Evolutionary conservation across 371 early-diverging fungal genomes (phyloP).

Genomic region (Rhizopus sp.): DNA sequence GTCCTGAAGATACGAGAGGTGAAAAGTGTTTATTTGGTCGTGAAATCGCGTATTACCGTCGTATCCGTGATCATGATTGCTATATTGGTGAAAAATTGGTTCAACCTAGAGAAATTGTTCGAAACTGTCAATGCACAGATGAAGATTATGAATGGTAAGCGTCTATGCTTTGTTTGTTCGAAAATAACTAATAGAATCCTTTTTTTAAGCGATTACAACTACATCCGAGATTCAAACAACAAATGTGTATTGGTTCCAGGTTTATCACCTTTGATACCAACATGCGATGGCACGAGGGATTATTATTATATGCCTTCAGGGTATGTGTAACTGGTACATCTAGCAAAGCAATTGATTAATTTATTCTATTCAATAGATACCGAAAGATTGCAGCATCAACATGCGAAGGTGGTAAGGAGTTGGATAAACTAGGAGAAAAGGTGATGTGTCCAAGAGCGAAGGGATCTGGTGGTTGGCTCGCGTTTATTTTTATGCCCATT

Average conservation of each 20-base stretch:
- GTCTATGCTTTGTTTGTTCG: neutral
- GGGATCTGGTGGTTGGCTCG: constrained; percentile 37
- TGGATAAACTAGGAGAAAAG: constrained; percentile 52
- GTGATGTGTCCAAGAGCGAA: constrained; percentile 71
- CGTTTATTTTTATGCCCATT: constrained; percentile 42
- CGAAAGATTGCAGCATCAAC: constrained; percentile 77
- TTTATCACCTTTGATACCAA: constrained; percentile 52
- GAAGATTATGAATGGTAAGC: constrained; percentile 86
- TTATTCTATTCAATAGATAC: constrained; percentile 51
- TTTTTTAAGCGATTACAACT: constrained; percentile 71
- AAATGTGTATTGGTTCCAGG: constrained; percentile 70
- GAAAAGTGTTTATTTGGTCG: constrained; percentile 74
- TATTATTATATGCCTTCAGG: constrained; percentile 63
- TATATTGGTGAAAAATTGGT: constrained; percentile 74
- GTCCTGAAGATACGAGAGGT: constrained; percentile 55
- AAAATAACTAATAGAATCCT: neutral
- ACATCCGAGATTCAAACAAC: constrained; percentile 58
- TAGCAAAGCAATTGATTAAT: neutral
- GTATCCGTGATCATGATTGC: constrained; percentile 76
- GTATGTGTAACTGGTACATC: constrained; percentile 18
- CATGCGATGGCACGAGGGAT: constrained; percentile 58
- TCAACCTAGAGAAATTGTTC: constrained; percentile 57
- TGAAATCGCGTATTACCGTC: constrained; percentile 75
- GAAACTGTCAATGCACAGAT: constrained; percentile 75
- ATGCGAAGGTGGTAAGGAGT: constrained; percentile 61